These are phyloP conservation scores for Bryum argenteum DNA, from an alignment of 225 moss, liverwort and hornwort genomes.

Conservation along the genomic window DNA sequence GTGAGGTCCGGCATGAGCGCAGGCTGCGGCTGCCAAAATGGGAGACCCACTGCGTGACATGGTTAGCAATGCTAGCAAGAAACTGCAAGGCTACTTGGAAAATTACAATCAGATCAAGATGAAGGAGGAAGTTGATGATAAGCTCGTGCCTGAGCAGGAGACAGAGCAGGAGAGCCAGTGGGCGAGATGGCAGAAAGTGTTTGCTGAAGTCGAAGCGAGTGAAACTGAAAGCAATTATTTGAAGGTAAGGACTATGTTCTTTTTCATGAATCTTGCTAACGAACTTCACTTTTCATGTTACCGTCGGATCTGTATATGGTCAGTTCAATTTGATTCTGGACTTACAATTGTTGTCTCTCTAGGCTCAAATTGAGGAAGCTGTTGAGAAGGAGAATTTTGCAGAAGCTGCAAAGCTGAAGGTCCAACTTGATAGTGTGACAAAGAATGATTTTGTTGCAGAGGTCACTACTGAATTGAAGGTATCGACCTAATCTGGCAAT, in stretches of 20 bases:
- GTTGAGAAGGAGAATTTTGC: constrained; percentile 74
- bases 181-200: constrained; percentile 89
- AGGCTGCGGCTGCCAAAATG: constrained; percentile 95
- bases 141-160: constrained; percentile 66
- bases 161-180: constrained; percentile 72
- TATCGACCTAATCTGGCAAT: constrained; percentile 23
- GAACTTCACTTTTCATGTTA: constrained; percentile 5
- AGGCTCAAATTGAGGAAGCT: constrained; percentile 97
- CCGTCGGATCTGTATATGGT: not conserved
- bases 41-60: constrained; percentile 96
- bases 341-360: constrained; percentile 24
- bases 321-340: constrained; percentile 3
- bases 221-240: constrained; percentile 79
- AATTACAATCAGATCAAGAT: constrained; percentile 67
- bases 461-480: constrained; percentile 82
- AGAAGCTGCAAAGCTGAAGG: constrained; percentile 83
- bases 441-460: constrained; percentile 82
- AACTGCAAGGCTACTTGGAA: constrained; percentile 94
- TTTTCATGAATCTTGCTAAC: constrained; percentile 3
- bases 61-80: constrained; percentile 97
- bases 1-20: constrained; percentile 51
- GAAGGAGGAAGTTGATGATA: constrained; percentile 55
- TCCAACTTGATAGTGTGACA: constrained; percentile 70
- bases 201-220: constrained; percentile 83
- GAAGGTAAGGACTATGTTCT: constrained; percentile 49